Conservation (phyloP, 2,329 filamentous ascomycete genomes). For the Leptosphaerulina australis region DNA sequence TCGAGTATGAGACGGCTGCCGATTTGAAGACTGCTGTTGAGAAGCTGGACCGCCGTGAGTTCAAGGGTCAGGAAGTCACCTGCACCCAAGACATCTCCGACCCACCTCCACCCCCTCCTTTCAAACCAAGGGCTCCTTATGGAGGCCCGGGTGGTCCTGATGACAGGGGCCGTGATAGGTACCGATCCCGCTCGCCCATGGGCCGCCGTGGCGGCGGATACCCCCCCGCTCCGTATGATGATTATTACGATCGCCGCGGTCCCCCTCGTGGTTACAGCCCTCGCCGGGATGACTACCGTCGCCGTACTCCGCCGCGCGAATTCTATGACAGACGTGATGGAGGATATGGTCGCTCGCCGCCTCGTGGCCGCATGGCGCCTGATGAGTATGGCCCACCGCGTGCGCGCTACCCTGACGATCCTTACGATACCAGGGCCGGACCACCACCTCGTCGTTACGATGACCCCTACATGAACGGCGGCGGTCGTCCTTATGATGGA, state of each 20-base stretch:
- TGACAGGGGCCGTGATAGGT: slow-evolving; percentile 73
- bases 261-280: slow-evolving; percentile 85
- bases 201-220: slow-evolving; percentile 66
- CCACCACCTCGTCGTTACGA: slow-evolving; percentile 62
- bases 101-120: slow-evolving; percentile 45
- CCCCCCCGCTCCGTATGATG: slow-evolving; percentile 68
- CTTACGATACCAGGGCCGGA: slow-evolving; percentile 65
- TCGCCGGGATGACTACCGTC: slow-evolving; percentile 83
- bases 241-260: slow-evolving; percentile 76
- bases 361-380: slow-evolving; percentile 73
- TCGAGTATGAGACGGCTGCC: slow-evolving; percentile 93
- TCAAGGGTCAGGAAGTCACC: slow-evolving; percentile 85
- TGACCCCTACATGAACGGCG: slow-evolving; percentile 66
- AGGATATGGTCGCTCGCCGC: slow-evolving; percentile 61
- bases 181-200: slow-evolving; percentile 75
- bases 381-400: slow-evolving; percentile 75
- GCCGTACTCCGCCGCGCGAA: slow-evolving; percentile 76
- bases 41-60: slow-evolving; percentile 90
- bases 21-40: slow-evolving; percentile 91
- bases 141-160: slow-evolving; percentile 54
- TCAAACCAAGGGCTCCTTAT: slow-evolving; percentile 45
- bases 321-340: slow-evolving; percentile 80
- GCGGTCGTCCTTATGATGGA: slow-evolving; percentile 60
- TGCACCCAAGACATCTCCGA: slow-evolving; percentile 81
- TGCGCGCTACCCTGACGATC: slow-evolving; percentile 72